These are phyloP conservation scores for Podospora pseudocomata DNA, from an alignment of 495 filamentous ascomycete genomes.

Conservation along the genomic window DNA sequence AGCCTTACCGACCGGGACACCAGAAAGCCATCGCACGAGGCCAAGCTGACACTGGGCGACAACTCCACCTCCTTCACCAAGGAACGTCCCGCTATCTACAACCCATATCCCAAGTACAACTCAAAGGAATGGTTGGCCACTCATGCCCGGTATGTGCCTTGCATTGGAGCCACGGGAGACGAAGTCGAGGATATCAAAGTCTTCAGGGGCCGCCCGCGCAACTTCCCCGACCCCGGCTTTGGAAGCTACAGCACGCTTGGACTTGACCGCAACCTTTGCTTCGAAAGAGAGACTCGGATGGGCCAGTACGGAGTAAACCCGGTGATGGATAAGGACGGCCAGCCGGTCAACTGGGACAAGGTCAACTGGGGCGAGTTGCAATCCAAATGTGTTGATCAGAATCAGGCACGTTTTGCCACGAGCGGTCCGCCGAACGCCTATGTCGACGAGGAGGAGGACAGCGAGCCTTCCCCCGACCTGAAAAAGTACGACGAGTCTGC, in stretches of 20 bases:
- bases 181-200: conserved; percentile 38
- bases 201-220: conserved; percentile 59
- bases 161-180: conserved; percentile 35
- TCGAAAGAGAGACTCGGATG: conserved; percentile 81
- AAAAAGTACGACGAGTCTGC: conserved; percentile 4
- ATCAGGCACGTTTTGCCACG: conserved; percentile 56
- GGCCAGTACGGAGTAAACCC: conserved; percentile 73
- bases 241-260: conserved; percentile 73
- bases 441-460: conserved; percentile 11
- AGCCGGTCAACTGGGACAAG: conserved; percentile 57
- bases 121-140: conserved; percentile 29
- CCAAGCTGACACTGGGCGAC: conserved; percentile 24
- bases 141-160: conserved; percentile 35
- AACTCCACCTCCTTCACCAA: conserved; percentile 29
- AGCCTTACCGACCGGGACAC: conserved; percentile 34
- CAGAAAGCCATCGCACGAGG: conserved; percentile 23
- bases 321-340: conserved; percentile 32
- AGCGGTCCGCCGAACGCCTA: conserved; percentile 33
- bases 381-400: conserved; percentile 56
- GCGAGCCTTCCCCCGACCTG: neutral
- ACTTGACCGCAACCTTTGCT: conserved; percentile 79
- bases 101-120: conserved; percentile 50
- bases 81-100: conserved; percentile 39
- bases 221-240: conserved; percentile 73
- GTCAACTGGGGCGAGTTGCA: conserved; percentile 72